Conservation (phyloP, 352 stramenopile species). For the Globisporangium polare region DNA sequence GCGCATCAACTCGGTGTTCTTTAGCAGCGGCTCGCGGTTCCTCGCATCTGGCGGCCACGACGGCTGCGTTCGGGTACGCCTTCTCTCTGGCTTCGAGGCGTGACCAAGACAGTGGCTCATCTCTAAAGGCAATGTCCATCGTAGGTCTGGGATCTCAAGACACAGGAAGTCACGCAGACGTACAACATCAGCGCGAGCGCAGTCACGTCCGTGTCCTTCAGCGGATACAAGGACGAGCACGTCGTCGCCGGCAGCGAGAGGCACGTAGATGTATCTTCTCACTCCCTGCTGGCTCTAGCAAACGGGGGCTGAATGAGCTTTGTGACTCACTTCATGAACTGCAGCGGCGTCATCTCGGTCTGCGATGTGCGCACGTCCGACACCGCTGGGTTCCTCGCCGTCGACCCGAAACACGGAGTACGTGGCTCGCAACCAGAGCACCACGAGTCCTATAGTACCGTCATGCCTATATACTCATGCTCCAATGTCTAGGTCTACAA, state of each 20-base stretch:
- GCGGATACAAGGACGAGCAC: slow-evolving; percentile 69
- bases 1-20: slow-evolving; percentile 60
- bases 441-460: too few relatives aligned
- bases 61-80: slow-evolving; percentile 40
- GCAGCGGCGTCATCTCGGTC: slow-evolving; percentile 57
- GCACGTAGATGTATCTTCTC: too few relatives aligned
- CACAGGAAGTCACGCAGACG: slow-evolving; percentile 59
- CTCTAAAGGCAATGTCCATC: background rate
- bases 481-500: slow-evolving; percentile 31
- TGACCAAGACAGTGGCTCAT: background rate
- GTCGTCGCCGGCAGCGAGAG: slow-evolving; percentile 66
- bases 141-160: slow-evolving; percentile 74
- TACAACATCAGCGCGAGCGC: slow-evolving; percentile 60
- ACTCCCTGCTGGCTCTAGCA: too few relatives aligned
- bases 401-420: slow-evolving; percentile 40
- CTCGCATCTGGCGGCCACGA: slow-evolving; percentile 55
- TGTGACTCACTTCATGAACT: too few relatives aligned
- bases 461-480: too few relatives aligned
- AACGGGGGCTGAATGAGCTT: too few relatives aligned
- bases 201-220: slow-evolving; percentile 63
- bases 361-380: slow-evolving; percentile 62
- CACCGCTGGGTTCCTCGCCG: slow-evolving; percentile 40
- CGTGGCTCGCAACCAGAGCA: background rate
- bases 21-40: slow-evolving; percentile 69
- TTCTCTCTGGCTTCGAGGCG: background rate